These are phyloP conservation scores for Phytophthora meadii DNA, from an alignment of 352 stramenopile species.

Conservation along the genomic window DNA sequence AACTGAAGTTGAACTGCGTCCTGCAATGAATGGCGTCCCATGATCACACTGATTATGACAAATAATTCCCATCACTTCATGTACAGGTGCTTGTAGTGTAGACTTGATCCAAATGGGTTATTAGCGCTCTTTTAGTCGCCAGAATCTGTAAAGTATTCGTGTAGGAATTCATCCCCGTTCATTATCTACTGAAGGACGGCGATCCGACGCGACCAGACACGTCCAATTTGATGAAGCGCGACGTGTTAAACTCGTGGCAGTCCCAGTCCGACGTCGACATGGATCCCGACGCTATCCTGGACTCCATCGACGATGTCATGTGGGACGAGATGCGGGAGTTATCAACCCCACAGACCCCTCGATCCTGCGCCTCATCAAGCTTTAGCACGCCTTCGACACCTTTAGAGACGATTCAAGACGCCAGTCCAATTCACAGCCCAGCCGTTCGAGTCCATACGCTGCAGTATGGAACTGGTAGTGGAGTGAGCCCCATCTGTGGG, in stretches of 20 bases:
- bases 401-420: constrained; percentile 15
- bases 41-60: constrained; percentile 17
- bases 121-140: not conserved
- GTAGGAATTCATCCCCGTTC: too few relatives aligned
- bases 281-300: constrained; percentile 15
- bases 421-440: constrained; percentile 25
- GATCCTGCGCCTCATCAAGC: not conserved
- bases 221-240: constrained; percentile 16
- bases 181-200: too few relatives aligned
- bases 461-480: not conserved
- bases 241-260: not conserved
- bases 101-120: not conserved
- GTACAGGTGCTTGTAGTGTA: too few relatives aligned
- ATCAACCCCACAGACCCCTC: constrained; percentile 1
- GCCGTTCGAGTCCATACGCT: constrained; percentile 15
- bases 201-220: not conserved
- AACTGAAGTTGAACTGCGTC: constrained; percentile 28
- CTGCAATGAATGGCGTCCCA: not conserved
- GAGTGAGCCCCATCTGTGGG: constrained; percentile 19
- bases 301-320: constrained; percentile 25
- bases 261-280: not conserved
- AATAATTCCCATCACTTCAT: not conserved
- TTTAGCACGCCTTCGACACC: not conserved
- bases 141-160: not conserved
- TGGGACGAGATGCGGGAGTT: constrained; percentile 24